Evolutionary conservation across 2,329 filamentous ascomycete genomes (phyloP), one percentile per base, ranked within the genome.

Genomic region (Neofusicoccum cordaticola): DNA sequence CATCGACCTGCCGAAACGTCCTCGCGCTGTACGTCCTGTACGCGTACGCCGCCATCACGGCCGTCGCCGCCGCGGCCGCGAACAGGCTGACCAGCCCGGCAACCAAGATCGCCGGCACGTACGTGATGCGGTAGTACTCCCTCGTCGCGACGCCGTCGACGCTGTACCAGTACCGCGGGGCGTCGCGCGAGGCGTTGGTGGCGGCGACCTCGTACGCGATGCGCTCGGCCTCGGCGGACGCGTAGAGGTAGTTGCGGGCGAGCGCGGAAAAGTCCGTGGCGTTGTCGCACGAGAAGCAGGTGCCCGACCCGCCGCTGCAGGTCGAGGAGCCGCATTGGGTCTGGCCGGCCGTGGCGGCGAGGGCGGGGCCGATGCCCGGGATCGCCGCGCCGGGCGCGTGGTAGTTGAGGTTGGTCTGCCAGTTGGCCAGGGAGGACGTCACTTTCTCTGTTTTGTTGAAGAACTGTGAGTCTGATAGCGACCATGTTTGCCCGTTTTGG

Each of bases 331-430:
- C 19, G 37, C 22, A 44, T 12, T 3, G n/a, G 2, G 56, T 35
- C 3, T 17, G 22, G 12, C 39, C 17, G 9, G 56, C 56, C 4
- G 56, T 34, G 2, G 11, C 3, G 11, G 57, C 42, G n/a, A 48
- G 57, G 0, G 57, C 22, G 19, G 56, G 42, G 41, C 57, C 57
- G 44, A 61, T 61, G 2, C 57, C 42, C 12, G 57, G 42, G 17
- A 48, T 19, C 12, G 27, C 15, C 6, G 57, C n/a, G 7, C 27
- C 31, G 13, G 42, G 57, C 2, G 57, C 42, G 42, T 22, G 57
- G 27, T 48, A 61, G 57, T 61, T 48, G 7, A 61, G 57, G 41
- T 61, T 61, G 5, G 42, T 19, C 15, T 61, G 42, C 57, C 57
- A 61, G n/a, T 22, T 47, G 31, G 57, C 57, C 11, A 61, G 13